These are phyloP conservation scores for Melanogaster broomeanus DNA, from an alignment of 768 basidiomycete species.

Conservation along the genomic window DNA sequence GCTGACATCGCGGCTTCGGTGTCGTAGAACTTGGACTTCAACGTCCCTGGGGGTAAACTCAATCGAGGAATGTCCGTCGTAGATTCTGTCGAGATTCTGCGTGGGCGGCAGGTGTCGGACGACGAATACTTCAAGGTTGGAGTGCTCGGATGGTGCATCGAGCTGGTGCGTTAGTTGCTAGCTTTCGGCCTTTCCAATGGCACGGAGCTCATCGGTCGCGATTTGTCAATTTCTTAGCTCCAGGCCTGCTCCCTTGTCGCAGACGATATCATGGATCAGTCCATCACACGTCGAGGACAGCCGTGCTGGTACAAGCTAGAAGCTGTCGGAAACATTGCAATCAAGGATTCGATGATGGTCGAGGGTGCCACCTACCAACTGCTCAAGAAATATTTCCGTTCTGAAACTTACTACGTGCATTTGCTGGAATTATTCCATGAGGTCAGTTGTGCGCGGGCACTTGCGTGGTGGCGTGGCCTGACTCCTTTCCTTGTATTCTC, in stretches of 20 bases:
- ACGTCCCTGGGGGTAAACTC: constrained; percentile 95
- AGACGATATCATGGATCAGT: constrained; percentile 97
- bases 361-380: constrained; percentile 91
- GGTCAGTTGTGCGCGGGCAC: constrained; percentile 34
- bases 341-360: constrained; percentile 97
- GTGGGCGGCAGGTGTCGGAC: constrained; percentile 66
- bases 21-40: constrained; percentile 88
- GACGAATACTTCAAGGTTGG: constrained; percentile 90
- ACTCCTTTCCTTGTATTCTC: neutral
- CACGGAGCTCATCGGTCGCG: neutral
- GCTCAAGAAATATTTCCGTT: constrained; percentile 83
- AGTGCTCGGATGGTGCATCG: constrained; percentile 93
- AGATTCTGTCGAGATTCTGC: constrained; percentile 88
- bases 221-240: constrained; percentile 53
- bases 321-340: constrained; percentile 72
- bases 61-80: constrained; percentile 97
- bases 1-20: neutral
- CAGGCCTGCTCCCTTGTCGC: constrained; percentile 98
- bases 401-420: constrained; percentile 82
- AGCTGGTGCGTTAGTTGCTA: constrained; percentile 67
- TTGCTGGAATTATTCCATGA: constrained; percentile 92
- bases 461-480: neutral
- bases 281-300: constrained; percentile 91
- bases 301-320: constrained; percentile 89
- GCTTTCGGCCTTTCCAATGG: neutral